Conservation (phyloP, 2,329 filamentous ascomycete genomes). For the Bipolaris victoriae region DNA sequence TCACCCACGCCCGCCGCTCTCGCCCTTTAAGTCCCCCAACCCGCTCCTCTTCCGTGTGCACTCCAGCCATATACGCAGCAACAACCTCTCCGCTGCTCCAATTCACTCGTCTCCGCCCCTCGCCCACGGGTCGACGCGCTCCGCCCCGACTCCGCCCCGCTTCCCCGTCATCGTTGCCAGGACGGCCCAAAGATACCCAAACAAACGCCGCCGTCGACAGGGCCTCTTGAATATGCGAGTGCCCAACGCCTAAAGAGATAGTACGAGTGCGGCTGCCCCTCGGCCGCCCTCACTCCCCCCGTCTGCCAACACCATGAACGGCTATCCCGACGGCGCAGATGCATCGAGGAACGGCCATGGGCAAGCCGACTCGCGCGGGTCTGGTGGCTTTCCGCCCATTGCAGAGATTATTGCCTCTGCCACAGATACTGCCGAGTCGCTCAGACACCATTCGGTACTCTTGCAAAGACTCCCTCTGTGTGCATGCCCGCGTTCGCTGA, state of each 20-base stretch:
- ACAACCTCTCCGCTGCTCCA: background rate
- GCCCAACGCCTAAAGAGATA: slow-evolving; percentile 32
- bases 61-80: background rate
- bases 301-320: slow-evolving; percentile 40
- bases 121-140: background rate
- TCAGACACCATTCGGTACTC: slow-evolving; percentile 40
- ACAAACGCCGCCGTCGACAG: slow-evolving; percentile 1
- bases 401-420: slow-evolving; percentile 53
- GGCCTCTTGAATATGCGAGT: slow-evolving; percentile 34
- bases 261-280: slow-evolving; percentile 50
- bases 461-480: background rate
- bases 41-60: background rate
- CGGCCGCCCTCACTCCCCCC: slow-evolving; percentile 39
- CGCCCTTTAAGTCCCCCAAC: background rate
- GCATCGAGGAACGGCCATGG: slow-evolving; percentile 36
- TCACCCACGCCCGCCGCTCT: background rate
- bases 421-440: slow-evolving; percentile 41
- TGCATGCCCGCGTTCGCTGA: slow-evolving; percentile 21
- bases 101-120: background rate
- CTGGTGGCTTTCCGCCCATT: slow-evolving; percentile 48
- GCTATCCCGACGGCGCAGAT: slow-evolving; percentile 35
- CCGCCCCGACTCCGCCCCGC: slow-evolving; percentile 14
- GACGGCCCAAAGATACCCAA: slow-evolving; percentile 7
- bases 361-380: slow-evolving; percentile 25
- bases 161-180: slow-evolving; percentile 11